These are phyloP conservation scores for Scytalidium lignicola DNA, from an alignment of 2,329 filamentous ascomycete species.

Conservation along the genomic window DNA sequence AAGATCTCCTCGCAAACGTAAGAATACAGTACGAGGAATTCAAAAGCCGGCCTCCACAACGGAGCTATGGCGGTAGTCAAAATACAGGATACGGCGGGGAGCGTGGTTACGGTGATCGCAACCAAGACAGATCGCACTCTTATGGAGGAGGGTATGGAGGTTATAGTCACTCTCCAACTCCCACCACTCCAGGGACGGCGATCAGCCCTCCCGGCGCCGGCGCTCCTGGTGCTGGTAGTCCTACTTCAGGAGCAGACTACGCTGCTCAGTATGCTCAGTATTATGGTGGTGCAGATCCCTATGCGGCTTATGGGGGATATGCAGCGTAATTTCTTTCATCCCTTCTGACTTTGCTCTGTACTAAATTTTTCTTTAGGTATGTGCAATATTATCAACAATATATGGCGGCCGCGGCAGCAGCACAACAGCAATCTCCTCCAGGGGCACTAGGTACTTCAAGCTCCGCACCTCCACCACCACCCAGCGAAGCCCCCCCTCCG, in stretches of 20 bases:
- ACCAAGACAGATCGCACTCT: constrained; percentile 38
- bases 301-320: constrained; percentile 88
- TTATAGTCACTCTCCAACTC: constrained; percentile 27
- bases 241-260: constrained; percentile 56
- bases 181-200: constrained; percentile 21
- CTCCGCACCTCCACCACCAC: constrained; percentile 54
- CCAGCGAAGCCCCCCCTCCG: constrained; percentile 56
- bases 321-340: constrained; percentile 51
- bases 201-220: constrained; percentile 38
- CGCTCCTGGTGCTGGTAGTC: constrained; percentile 37
- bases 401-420: constrained; percentile 50
- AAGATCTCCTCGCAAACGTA: constrained; percentile 82
- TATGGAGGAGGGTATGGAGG: constrained; percentile 31
- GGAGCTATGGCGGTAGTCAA: constrained; percentile 45
- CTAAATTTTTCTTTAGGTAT: constrained; percentile 38
- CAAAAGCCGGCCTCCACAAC: constrained; percentile 68
- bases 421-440: constrained; percentile 40
- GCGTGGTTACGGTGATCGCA: constrained; percentile 47
- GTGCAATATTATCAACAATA: constrained; percentile 72
- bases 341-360: constrained; percentile 8
- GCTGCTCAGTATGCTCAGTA: constrained; percentile 80
- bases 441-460: constrained; percentile 38
- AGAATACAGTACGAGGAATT: constrained; percentile 86
- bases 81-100: constrained; percentile 37
- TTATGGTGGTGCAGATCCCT: constrained; percentile 72